Evolutionary conservation across 257 asterid genomes (phyloP).

Genomic region (Solanum virginianum): DNA sequence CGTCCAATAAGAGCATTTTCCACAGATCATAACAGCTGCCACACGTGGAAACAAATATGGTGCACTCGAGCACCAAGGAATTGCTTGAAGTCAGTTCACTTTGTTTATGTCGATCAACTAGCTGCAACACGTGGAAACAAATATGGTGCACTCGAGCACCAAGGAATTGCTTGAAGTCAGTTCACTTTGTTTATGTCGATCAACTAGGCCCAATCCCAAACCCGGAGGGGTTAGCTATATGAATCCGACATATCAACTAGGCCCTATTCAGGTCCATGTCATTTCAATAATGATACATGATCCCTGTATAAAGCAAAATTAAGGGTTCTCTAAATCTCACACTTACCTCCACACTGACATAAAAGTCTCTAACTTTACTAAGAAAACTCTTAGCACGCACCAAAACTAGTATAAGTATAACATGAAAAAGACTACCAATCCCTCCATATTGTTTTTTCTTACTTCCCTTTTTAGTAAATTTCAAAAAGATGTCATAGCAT

Average conservation of each 20-base stretch:
- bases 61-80: background rate
- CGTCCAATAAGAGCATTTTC: background rate
- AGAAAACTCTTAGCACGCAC: background rate
- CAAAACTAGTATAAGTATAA: background rate
- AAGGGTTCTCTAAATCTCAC: background rate
- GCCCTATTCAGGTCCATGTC: background rate
- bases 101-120: background rate
- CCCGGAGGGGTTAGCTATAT: background rate
- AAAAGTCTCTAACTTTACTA: background rate
- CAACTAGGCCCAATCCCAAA: background rate
- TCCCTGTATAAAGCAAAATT: background rate
- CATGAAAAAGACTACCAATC: background rate
- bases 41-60: background rate
- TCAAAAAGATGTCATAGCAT: background rate
- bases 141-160: background rate
- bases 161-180: background rate
- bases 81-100: background rate
- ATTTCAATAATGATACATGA: background rate
- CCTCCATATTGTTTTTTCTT: background rate
- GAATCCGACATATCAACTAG: background rate
- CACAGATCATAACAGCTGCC: background rate
- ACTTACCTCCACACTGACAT: background rate
- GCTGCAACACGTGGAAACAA: background rate
- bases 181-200: background rate
- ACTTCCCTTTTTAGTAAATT: too few species aligned